Evolutionary conservation across 2,329 filamentous ascomycete genomes (phyloP), one percentile per base, ranked within the genome.

Genomic region (Trichoderma sp.): DNA sequence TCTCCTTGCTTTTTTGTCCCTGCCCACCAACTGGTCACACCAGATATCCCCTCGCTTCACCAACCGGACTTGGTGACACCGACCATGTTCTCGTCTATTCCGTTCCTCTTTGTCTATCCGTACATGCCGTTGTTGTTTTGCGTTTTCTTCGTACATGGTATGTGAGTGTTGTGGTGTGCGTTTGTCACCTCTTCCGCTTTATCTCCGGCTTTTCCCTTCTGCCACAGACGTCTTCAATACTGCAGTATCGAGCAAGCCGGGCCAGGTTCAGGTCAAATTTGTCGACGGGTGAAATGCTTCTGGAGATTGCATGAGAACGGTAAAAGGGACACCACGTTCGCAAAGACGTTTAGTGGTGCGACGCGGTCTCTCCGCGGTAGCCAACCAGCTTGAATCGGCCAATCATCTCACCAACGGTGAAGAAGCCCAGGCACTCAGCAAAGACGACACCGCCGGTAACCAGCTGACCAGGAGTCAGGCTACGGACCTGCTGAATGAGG

Each of bases 351-450:
- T 82, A 87, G 79, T 87, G 86, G 78, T 88, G 85, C 69, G 82
- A 81, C 72, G 83, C 84, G 68, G 78, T 75, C 77, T 91, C 87
- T 76, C 91, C 90, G 79, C 85, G 86, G 85, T 99, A 99, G 70
- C 95, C 95, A 72, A 99, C 85, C 72, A 99, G 79, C 90, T 99
- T 98, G 82, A 95, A 88, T 75, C 93, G 87, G 74, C 95, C 95
- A 74, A 99, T 88, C 79, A 99, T 98, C 85, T 98, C 93, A 70
- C 95, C 95, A 63, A 98, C 87, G 68, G 93, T 96, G 86, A 98
- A 99, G 87, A 99, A 99, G 68, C 95, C 95, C 71, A 99, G 81
- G 58, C 92, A 85, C 82, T 99, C 94, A 64, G 93, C 93, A 55
- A 84, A 80, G 68, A 97, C 82, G 67, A 99, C 90, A 72, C 90